phyloP scores from a whole-genome alignment of 108 stramenopile species.

The Seminavis robusta region DNA sequence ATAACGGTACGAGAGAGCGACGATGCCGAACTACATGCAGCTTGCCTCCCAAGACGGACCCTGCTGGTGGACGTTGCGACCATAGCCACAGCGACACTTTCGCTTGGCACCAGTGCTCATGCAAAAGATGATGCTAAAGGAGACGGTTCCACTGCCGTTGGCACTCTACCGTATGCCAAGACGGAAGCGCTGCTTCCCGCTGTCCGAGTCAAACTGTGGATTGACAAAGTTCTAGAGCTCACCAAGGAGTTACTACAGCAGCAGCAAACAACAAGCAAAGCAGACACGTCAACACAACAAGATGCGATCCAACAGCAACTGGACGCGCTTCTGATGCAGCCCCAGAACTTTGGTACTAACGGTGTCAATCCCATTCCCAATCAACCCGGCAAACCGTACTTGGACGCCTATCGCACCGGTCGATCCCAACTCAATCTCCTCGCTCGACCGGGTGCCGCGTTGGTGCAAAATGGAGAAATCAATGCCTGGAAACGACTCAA shows the following conservation, averaged over 20 bases:
- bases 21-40: no score
- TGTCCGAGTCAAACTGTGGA: constrained; percentile 30
- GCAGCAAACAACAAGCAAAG: background rate
- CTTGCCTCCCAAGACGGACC: no score
- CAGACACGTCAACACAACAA: background rate
- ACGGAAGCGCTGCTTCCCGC: constrained; percentile 42
- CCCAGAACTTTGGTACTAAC: constrained; percentile 28
- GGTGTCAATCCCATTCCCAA: constrained; percentile 10
- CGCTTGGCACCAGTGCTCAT: no score
- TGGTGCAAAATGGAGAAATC: constrained; percentile 55
- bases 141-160: no score
- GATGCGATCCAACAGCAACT: constrained; percentile 29
- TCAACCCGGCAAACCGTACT: constrained; percentile 36
- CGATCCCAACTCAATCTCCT: constrained; percentile 28
- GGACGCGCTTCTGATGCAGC: constrained; percentile 28
- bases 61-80: no score
- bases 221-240: constrained; percentile 31
- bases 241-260: constrained; percentile 14
- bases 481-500: constrained; percentile 56
- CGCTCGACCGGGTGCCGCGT: constrained; percentile 39
- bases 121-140: no score
- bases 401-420: constrained; percentile 34
- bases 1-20: no score
- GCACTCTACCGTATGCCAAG: constrained; percentile 51
- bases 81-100: no score